phyloP scores from a whole-genome alignment of 768 basidiomycete genomes.

The Tricholomella constricta region DNA sequence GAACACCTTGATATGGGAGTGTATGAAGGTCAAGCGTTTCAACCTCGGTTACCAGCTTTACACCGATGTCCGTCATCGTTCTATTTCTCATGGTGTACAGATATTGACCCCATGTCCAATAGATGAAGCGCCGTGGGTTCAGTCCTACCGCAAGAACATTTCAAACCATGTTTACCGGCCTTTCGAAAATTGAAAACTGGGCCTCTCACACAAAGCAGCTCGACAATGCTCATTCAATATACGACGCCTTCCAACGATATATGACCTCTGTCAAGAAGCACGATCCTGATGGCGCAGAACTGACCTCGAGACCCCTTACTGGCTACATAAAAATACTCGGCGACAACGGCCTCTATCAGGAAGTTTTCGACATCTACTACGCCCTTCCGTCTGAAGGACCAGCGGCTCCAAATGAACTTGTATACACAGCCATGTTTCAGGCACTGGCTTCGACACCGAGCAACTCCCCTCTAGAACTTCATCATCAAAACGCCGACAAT shows the following conservation, averaged over 20 bases:
- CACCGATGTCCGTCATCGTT: slow-evolving; percentile 54
- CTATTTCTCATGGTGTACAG: slow-evolving; percentile 6
- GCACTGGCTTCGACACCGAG: slow-evolving; percentile 39
- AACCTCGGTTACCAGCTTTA: slow-evolving; percentile 67
- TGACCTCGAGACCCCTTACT: slow-evolving; percentile 52
- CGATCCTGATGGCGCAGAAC: slow-evolving; percentile 48
- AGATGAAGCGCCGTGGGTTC: slow-evolving; percentile 89
- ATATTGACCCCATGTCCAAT: slow-evolving; percentile 1
- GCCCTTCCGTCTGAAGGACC: slow-evolving; percentile 64
- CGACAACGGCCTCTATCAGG: slow-evolving; percentile 57
- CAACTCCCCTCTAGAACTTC: slow-evolving; percentile 19
- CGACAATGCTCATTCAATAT: slow-evolving; percentile 58
- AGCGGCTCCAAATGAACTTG: slow-evolving; percentile 56
- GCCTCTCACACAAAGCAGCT: slow-evolving; percentile 58
- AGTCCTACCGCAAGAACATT: slow-evolving; percentile 69
- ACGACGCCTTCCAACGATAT: slow-evolving; percentile 56
- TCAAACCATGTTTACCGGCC: slow-evolving; percentile 67
- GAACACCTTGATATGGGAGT: slow-evolving; percentile 77
- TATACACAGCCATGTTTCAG: slow-evolving; percentile 69
- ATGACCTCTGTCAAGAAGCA: slow-evolving; percentile 48
- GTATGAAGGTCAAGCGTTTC: slow-evolving; percentile 56
- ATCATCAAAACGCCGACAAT: slow-evolving; percentile 56
- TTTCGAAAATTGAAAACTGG: slow-evolving; percentile 67
- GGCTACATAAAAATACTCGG: slow-evolving; percentile 71
- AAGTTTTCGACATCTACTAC: slow-evolving; percentile 77